Percentiles rank a stretch among this genome's conserved stretches.
Conservation (phyloP, 129 eudicot species). For the Daucus carota region DNA sequence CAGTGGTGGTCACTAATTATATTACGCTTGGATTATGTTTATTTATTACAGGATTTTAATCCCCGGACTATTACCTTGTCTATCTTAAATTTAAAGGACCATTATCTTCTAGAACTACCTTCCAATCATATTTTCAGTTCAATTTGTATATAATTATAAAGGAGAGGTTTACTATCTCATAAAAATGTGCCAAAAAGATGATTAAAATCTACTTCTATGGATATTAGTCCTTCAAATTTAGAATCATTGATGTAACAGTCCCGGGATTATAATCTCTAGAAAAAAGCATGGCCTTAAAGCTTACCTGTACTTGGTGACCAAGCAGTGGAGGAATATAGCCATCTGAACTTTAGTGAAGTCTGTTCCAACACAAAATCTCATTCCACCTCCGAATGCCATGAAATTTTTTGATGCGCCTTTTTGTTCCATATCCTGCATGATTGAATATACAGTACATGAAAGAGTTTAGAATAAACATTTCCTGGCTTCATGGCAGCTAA, state of each 20-base stretch:
- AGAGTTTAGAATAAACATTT: neutral
- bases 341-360: slow-evolving; percentile 86
- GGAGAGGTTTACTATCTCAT: too few species aligned
- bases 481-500: neutral
- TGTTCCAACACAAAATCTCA: slow-evolving; percentile 97
- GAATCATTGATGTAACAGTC: too few species aligned
- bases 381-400: slow-evolving; percentile 98
- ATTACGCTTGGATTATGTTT: neutral
- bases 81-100: too few species aligned
- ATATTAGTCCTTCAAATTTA: too few species aligned
- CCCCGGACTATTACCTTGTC: too few species aligned
- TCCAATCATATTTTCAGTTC: too few species aligned
- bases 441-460: neutral
- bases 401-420: slow-evolving; percentile 74
- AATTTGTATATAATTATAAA: too few species aligned
- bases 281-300: neutral
- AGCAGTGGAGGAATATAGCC: slow-evolving; percentile 81
- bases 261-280: too few species aligned
- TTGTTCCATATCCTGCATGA: slow-evolving; percentile 54
- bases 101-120: too few species aligned
- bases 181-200: too few species aligned
- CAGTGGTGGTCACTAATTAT: neutral
- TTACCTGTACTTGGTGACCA: slow-evolving; percentile 80
- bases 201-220: too few species aligned
- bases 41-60: too few species aligned